Conservation (phyloP, 805 yeast species). For the Wickerhamiella bombiphila region DNA sequence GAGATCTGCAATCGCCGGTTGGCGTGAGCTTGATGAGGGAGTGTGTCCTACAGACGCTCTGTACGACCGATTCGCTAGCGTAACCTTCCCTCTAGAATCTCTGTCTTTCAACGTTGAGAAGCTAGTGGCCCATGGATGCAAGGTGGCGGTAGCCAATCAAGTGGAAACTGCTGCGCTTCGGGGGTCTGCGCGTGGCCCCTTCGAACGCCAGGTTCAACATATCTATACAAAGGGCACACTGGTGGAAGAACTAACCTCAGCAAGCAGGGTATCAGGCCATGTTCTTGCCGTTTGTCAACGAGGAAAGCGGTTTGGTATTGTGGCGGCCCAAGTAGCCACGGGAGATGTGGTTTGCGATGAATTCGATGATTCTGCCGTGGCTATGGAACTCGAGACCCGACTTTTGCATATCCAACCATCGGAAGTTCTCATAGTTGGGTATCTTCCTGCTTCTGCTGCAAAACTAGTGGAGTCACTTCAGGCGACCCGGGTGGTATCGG, state of each 20-base stretch:
- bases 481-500: conserved; percentile 1
- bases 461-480: conserved; percentile 2
- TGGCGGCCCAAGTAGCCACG: conserved; percentile 55
- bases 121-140: conserved; percentile 53
- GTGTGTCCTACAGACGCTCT: conserved; percentile 33
- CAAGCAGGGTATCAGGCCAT: conserved; percentile 17
- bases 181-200: conserved; percentile 41
- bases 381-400: conserved; percentile 60
- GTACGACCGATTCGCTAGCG: conserved; percentile 56
- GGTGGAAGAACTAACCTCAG: conserved; percentile 38
- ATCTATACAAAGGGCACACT: conserved; percentile 77
- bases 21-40: conserved; percentile 36
- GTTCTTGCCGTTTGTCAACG: conserved; percentile 14
- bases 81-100: conserved; percentile 69
- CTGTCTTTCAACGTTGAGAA: conserved; percentile 65
- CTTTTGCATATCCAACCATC: conserved; percentile 60
- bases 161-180: conserved; percentile 68
- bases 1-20: conserved; percentile 57
- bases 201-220: conserved; percentile 52
- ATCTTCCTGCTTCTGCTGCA: conserved; percentile 21
- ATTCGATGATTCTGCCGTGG: conserved; percentile 43
- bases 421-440: conserved; percentile 45
- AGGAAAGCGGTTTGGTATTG: conserved; percentile 27
- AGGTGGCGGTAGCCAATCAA: conserved; percentile 80
- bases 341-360: conserved; percentile 65